Evolutionary conservation across 495 filamentous ascomycete species (phyloP), one percentile per base, ranked within the genome.

Genomic region (Penicillium parvum): DNA sequence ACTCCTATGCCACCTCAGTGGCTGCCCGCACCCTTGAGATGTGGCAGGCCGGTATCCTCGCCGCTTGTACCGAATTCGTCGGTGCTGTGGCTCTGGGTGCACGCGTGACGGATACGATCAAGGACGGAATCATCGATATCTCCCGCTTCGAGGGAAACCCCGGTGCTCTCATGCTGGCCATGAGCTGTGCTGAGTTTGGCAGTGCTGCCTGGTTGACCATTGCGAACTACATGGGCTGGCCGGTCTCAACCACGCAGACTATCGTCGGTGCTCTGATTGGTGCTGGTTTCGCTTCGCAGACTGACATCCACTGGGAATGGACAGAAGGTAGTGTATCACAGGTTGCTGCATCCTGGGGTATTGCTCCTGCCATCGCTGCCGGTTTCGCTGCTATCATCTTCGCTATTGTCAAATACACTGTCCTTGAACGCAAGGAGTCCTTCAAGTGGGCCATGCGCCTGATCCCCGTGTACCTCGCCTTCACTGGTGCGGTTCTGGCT

Each of bases 61-160:
- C 67, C 12, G 43, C 43, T 14, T 51, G 62, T 32, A 69, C 65
- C 0, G 68, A 72, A 60, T 78, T 86, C 42, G 62, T 72, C 19
- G 84, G 84, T 32, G 75, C 80, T n/a, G 63, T 86, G 23, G 74
- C 74, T 26, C 73, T 86, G 12, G 81, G 83, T 23, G 63, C 73
- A 18, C 77, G 79, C 25, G 78, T 81, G 17, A 79, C 83, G 32
- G 72, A 75, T 48, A 86, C 84, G 21, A 85, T 86, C 67, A 76
- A 78, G 39, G 79, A 72, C 56, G 78, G 77, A 17, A 80, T 87
- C 58, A 76, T 87, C 58, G 55, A 53, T 32, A 72, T 72, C 41
- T 40, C 67, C 1, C 53, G 62, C 11, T 86, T 84, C 55, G 36
- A 62, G 0, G 68, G 67, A 0, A 64, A 77, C 30, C 72, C 82